A percentile compares a stretch with the other conserved stretches of the same genome.
Evolutionary conservation across 179 eudicot genomes (phyloP).

Genomic region (Silene noctiflora): DNA sequence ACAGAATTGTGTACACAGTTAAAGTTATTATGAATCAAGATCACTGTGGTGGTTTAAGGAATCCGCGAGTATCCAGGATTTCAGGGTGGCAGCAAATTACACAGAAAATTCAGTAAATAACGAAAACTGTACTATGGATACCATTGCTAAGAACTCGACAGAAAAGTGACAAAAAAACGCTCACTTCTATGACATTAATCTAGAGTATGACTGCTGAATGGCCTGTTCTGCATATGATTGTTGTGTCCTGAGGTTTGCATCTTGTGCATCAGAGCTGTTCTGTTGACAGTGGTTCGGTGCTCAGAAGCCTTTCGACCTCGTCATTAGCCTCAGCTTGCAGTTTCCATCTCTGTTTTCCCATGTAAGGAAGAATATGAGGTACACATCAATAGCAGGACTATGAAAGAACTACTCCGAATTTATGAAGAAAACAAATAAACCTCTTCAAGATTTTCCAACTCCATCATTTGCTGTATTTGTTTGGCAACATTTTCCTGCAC

Average conservation of each 20-base stretch:
- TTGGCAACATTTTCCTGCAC: slow-evolving; percentile 77
- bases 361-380: background rate
- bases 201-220: background rate
- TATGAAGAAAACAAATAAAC: slow-evolving; percentile 30
- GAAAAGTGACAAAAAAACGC: background rate
- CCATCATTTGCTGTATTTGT: slow-evolving; percentile 90
- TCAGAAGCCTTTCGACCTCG: slow-evolving; percentile 85
- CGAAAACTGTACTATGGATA: background rate
- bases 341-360: slow-evolving; percentile 62
- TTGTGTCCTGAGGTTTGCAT: background rate
- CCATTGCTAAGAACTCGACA: background rate
- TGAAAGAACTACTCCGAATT: background rate
- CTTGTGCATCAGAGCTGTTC: slow-evolving; percentile 36
- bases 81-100: background rate
- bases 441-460: slow-evolving; percentile 96
- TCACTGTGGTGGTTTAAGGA: background rate
- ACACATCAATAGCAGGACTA: background rate
- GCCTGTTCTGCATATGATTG: background rate
- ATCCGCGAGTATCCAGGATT: no score
- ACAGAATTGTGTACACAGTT: no score
- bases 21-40: background rate
- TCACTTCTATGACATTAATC: background rate
- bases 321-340: slow-evolving; percentile 87
- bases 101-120: no score
- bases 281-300: slow-evolving; percentile 42